phyloP scores from a whole-genome alignment of 257 asterid genomes.

The Solanum rostratum region DNA sequence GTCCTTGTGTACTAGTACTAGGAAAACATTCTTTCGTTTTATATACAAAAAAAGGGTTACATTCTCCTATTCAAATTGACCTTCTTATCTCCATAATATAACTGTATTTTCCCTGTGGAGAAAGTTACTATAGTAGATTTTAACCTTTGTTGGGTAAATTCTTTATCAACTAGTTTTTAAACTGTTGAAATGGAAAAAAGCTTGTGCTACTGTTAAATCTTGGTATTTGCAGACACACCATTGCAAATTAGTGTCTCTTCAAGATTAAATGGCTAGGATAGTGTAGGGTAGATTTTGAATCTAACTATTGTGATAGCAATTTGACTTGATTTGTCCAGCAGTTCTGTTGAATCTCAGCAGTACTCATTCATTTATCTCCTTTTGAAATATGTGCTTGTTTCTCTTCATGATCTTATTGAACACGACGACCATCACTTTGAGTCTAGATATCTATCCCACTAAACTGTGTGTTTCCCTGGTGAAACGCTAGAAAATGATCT shows the following conservation, averaged over 20 bases:
- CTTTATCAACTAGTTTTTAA: background rate
- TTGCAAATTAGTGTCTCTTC: background rate
- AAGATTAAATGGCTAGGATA: background rate
- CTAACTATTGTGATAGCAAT: background rate
- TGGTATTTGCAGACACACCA: background rate
- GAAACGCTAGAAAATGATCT: background rate
- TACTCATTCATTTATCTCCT: background rate
- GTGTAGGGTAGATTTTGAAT: background rate
- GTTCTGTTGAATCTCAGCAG: background rate
- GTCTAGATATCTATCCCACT: background rate
- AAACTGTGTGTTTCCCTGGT: background rate
- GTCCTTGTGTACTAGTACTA: background rate
- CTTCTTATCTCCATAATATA: background rate
- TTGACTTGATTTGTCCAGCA: background rate
- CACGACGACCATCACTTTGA: background rate
- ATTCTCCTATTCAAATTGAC: background rate
- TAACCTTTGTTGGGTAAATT: background rate
- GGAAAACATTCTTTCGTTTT: background rate
- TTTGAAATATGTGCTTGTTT: background rate
- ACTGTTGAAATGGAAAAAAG: background rate
- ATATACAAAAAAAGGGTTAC: background rate
- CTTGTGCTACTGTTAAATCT: background rate
- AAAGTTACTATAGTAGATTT: background rate
- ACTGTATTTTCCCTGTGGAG: background rate
- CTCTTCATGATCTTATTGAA: background rate